Evolutionary conservation across 768 basidiomycete species (phyloP).

Genomic region (Grammothele lineata): DNA sequence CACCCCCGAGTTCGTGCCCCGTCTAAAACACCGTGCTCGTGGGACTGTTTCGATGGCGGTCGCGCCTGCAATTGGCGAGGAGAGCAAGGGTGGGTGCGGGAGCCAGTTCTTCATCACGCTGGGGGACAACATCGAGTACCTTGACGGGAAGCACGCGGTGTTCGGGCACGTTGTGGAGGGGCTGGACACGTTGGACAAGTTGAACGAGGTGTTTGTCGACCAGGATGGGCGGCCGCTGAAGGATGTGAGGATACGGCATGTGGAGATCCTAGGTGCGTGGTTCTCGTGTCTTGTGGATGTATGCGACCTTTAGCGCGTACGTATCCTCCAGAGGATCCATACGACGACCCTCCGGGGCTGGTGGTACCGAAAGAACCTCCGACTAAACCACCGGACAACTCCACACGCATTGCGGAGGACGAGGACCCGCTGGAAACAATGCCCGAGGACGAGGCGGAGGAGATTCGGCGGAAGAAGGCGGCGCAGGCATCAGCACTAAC

Average conservation of each 20-base stretch:
- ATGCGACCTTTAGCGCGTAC: neutral
- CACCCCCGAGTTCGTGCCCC: slow-evolving; percentile 73
- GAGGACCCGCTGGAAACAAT: slow-evolving; percentile 83
- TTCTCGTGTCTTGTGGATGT: neutral
- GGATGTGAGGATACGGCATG: slow-evolving; percentile 91
- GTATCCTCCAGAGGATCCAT: slow-evolving; percentile 77
- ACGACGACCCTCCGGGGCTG: slow-evolving; percentile 79
- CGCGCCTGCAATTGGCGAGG: slow-evolving; percentile 69
- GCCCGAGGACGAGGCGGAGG: slow-evolving; percentile 85
- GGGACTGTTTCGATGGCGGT: slow-evolving; percentile 99
- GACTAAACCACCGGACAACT: slow-evolving; percentile 76
- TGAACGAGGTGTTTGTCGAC: slow-evolving; percentile 90
- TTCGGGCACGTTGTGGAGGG: slow-evolving; percentile 97
- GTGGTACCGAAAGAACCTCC: slow-evolving; percentile 73
- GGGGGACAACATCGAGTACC: slow-evolving; percentile 85
- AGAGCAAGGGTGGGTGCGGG: slow-evolving; percentile 70
- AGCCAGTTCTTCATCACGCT: slow-evolving; percentile 98
- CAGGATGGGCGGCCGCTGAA: slow-evolving; percentile 88
- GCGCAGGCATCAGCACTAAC: slow-evolving; percentile 93
- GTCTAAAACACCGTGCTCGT: slow-evolving; percentile 75
- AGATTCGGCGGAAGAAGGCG: slow-evolving; percentile 75
- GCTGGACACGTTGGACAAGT: slow-evolving; percentile 82
- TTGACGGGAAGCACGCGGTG: slow-evolving; percentile 88
- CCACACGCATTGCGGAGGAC: slow-evolving; percentile 90
- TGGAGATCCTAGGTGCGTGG: slow-evolving; percentile 82